Percentiles rank a stretch among this genome's conserved stretches.
phyloP scores from a whole-genome alignment of 2,329 filamentous ascomycete species.

The Ophiostoma perfectum region DNA sequence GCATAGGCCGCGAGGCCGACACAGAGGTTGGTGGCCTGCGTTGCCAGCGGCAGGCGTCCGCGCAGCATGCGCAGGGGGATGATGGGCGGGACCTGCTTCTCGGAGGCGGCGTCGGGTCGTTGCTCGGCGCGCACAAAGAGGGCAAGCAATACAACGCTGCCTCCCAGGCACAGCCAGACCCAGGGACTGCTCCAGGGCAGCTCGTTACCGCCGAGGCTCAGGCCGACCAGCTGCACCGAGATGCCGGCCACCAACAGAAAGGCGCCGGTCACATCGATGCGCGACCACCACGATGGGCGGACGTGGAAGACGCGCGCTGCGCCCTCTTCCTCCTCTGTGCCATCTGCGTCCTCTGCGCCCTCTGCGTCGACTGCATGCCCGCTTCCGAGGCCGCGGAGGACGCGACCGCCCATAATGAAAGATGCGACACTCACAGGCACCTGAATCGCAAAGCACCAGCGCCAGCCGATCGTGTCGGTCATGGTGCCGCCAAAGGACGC shows the following conservation, averaged over 20 bases:
- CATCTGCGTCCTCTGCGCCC: not conserved
- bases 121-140: conserved; percentile 24
- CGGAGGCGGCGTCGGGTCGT: conserved; percentile 39
- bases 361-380: not conserved
- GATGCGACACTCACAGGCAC: conserved; percentile 45
- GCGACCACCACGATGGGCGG: not conserved
- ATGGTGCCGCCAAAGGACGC: conserved; percentile 65
- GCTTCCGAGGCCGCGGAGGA: not conserved
- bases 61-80: conserved; percentile 51
- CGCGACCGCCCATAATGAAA: not conserved
- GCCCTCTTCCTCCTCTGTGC: not conserved
- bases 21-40: conserved; percentile 55
- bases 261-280: not conserved
- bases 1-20: conserved; percentile 58
- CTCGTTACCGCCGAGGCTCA: conserved; percentile 54
- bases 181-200: conserved; percentile 48
- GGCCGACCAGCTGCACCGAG: conserved; percentile 50
- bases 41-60: conserved; percentile 49
- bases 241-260: conserved; percentile 54
- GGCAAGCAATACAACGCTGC: conserved; percentile 39
- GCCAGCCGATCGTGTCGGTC: conserved; percentile 61
- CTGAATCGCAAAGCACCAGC: conserved; percentile 61
- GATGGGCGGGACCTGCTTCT: conserved; percentile 35
- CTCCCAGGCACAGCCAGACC: conserved; percentile 42
- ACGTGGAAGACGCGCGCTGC: not conserved